Conservation (phyloP, 768 basidiomycete genomes). For the Lactarius indigo region DNA sequence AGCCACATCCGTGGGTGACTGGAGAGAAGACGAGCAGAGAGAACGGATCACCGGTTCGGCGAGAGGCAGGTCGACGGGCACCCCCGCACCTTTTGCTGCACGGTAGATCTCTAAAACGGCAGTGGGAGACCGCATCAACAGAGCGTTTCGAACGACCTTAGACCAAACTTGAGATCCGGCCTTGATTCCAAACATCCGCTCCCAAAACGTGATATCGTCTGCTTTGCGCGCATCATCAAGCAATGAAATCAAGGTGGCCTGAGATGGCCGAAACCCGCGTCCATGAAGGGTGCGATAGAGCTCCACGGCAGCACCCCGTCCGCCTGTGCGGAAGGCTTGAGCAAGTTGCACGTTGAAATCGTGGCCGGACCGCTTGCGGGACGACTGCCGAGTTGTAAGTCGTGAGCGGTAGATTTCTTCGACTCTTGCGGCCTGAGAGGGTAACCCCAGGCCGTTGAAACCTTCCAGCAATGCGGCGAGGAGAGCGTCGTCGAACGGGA, state of each 20-base stretch:
- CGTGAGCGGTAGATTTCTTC: conserved; percentile 23
- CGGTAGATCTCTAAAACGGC: conserved; percentile 51
- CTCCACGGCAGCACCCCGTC: conserved; percentile 2
- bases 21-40: conserved; percentile 42
- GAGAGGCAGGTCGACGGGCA: conserved; percentile 48
- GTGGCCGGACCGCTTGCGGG: background rate
- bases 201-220: conserved; percentile 30
- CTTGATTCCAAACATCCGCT: conserved; percentile 39
- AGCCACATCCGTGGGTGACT: conserved; percentile 36
- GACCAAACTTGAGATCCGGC: conserved; percentile 50
- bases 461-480: conserved; percentile 23
- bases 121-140: conserved; percentile 36
- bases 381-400: background rate
- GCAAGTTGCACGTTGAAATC: conserved; percentile 18
- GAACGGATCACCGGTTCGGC: conserved; percentile 52
- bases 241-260: conserved; percentile 18
- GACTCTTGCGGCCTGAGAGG: conserved; percentile 19
- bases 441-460: conserved; percentile 21
- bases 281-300: conserved; percentile 9
- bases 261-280: conserved; percentile 19
- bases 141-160: conserved; percentile 49
- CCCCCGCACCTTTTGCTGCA: conserved; percentile 40
- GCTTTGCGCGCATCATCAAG: conserved; percentile 10
- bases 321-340: conserved; percentile 5
- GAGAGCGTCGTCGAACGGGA: conserved; percentile 25